A percentile compares a stretch with the other conserved stretches of the same genome.
Conservation (phyloP, 768 basidiomycete genomes). For the Crassisporium funariophilum region DNA sequence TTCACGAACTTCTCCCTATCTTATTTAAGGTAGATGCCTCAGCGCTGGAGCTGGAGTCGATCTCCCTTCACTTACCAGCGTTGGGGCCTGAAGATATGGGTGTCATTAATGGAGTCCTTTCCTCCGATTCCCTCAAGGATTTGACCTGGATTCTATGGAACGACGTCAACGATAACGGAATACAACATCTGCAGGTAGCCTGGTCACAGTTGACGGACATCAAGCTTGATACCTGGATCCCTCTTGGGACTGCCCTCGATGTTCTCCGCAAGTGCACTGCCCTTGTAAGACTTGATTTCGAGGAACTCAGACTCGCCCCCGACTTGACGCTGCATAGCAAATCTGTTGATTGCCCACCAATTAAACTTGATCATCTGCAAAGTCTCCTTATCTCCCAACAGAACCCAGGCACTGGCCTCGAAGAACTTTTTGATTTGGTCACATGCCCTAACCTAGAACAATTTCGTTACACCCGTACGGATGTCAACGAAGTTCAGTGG, state of each 20-base stretch:
- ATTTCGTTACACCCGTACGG: slow-evolving; percentile 20
- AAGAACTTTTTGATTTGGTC: slow-evolving; percentile 20
- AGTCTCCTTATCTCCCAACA: slow-evolving; percentile 22
- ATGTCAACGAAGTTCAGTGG: slow-evolving; percentile 15
- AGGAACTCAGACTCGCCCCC: slow-evolving; percentile 16
- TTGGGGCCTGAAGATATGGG: slow-evolving; percentile 17
- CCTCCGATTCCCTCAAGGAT: slow-evolving; percentile 12
- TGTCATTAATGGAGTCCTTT: slow-evolving; percentile 17
- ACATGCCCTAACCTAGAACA: slow-evolving; percentile 15
- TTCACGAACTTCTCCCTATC: slow-evolving; percentile 11
- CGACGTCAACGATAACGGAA: slow-evolving; percentile 13
- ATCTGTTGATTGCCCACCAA: not conserved
- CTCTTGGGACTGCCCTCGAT: slow-evolving; percentile 16
- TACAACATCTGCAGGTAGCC: slow-evolving; percentile 12
- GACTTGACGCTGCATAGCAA: slow-evolving; percentile 3
- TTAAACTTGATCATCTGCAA: slow-evolving; percentile 18
- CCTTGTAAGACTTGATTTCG: slow-evolving; percentile 18
- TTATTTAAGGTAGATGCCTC: slow-evolving; percentile 9
- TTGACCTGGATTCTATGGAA: slow-evolving; percentile 23
- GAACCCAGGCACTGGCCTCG: slow-evolving; percentile 21
- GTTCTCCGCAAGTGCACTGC: slow-evolving; percentile 21
- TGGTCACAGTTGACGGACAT: slow-evolving; percentile 23
- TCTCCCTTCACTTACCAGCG: slow-evolving; percentile 22
- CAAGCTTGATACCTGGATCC: slow-evolving; percentile 21
- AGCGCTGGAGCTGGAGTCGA: slow-evolving; percentile 15